Conservation (phyloP, 495 filamentous ascomycete genomes). For the Cercophora newfieldiana region DNA sequence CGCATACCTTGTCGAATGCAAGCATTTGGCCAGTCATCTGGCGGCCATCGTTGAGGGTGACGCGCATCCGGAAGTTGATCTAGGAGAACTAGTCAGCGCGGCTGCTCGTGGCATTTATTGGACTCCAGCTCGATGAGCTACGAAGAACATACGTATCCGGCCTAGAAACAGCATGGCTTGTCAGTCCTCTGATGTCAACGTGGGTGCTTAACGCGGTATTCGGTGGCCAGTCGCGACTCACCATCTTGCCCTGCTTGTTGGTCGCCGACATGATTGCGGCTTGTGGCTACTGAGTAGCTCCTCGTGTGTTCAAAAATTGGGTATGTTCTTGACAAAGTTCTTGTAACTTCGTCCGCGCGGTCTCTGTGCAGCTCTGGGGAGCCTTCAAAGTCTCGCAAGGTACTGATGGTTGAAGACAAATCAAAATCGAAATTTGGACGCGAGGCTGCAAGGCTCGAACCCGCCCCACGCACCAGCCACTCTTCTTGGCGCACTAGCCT, state of each 20-base stretch:
- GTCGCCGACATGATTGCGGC: constrained; percentile 75
- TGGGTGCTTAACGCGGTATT: constrained; percentile 38
- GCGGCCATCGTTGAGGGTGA: constrained; percentile 91
- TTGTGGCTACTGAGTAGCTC: constrained; percentile 69
- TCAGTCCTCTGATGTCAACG: constrained; percentile 73
- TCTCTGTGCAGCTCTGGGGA: constrained; percentile 16
- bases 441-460: constrained; percentile 35
- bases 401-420: constrained; percentile 11
- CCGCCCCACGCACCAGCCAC: constrained; percentile 27
- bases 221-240: constrained; percentile 55
- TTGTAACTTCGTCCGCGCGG: constrained; percentile 33
- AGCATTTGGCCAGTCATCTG: constrained; percentile 98
- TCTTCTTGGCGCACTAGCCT: constrained; percentile 24
- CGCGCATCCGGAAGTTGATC: constrained; percentile 99
- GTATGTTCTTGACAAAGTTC: constrained; percentile 17
- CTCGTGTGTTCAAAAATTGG: constrained; percentile 56
- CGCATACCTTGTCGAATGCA: constrained; percentile 88
- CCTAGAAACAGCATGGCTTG: constrained; percentile 60
- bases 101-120: background rate
- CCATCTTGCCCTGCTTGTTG: constrained; percentile 99
- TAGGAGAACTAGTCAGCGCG: constrained; percentile 47
- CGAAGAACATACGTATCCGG: constrained; percentile 84
- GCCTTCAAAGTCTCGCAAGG: constrained; percentile 17
- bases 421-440: constrained; percentile 28
- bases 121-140: background rate